These are phyloP conservation scores for Russula sp. DNA, from an alignment of 768 basidiomycete genomes.

Conservation along the genomic window DNA sequence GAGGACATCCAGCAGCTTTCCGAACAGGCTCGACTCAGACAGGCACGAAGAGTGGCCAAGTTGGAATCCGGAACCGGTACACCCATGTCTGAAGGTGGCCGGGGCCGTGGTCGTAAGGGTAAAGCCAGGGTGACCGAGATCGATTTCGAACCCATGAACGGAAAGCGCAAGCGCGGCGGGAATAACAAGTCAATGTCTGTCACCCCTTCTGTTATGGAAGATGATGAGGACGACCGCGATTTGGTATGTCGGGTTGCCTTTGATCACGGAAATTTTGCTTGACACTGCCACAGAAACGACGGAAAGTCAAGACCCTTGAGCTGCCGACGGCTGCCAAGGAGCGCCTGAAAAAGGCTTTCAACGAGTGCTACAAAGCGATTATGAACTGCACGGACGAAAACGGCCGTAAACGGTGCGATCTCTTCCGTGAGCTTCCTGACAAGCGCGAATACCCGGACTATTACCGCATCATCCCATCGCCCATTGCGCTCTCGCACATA, in stretches of 20 bases:
- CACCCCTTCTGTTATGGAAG: conserved; percentile 66
- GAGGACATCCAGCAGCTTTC: conserved; percentile 72
- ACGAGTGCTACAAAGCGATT: conserved; percentile 70
- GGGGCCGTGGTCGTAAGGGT: conserved; percentile 47
- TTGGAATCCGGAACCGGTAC: conserved; percentile 57
- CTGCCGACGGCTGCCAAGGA: conserved; percentile 55
- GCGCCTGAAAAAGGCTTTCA: conserved; percentile 79
- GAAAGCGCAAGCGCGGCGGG: conserved; percentile 65
- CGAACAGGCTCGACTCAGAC: conserved; percentile 58
- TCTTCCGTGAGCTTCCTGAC: conserved; percentile 85
- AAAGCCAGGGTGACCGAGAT: conserved; percentile 49
- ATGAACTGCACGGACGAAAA: conserved; percentile 62
- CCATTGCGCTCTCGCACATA: conserved; percentile 84
- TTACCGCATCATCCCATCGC: conserved; percentile 79
- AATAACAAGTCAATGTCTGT: conserved; percentile 67
- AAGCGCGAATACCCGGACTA: conserved; percentile 89
- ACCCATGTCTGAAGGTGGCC: conserved; percentile 54
- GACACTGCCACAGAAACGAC: conserved; percentile 62
- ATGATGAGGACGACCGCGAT: conserved; percentile 74
- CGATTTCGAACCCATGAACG: conserved; percentile 35
- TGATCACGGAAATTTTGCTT: background rate
- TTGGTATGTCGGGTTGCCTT: conserved; percentile 38
- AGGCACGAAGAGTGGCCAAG: conserved; percentile 55
- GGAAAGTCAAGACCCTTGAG: conserved; percentile 65
- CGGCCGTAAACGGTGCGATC: conserved; percentile 76